phyloP scores from a whole-genome alignment of 805 yeast species.

The Henningerozyma blattae region DNA sequence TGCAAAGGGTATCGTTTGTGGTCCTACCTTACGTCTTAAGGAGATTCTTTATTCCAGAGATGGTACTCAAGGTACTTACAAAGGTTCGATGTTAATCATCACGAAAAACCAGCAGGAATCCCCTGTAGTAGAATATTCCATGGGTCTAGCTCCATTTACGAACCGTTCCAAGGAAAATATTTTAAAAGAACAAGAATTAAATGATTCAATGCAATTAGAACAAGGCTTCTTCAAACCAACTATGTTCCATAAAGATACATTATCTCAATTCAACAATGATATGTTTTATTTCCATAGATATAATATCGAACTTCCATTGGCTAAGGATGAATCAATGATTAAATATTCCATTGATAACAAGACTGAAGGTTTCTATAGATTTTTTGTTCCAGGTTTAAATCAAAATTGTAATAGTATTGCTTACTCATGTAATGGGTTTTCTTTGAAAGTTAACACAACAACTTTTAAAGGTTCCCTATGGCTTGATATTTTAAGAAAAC shows the following conservation, averaged over 20 bases:
- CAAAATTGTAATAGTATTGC: slow-evolving; percentile 75
- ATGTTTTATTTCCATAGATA: slow-evolving; percentile 58
- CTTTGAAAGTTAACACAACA: slow-evolving; percentile 55
- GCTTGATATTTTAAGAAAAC: slow-evolving; percentile 71
- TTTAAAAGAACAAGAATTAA: slow-evolving; percentile 10
- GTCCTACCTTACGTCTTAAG: slow-evolving; percentile 64
- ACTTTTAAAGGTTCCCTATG: slow-evolving; percentile 68
- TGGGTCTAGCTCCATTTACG: slow-evolving; percentile 15
- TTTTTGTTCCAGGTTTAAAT: slow-evolving; percentile 50
- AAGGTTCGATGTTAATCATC: slow-evolving; percentile 62
- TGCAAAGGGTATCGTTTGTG: slow-evolving; percentile 42
- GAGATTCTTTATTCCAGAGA: slow-evolving; percentile 41
- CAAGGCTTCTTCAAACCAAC: slow-evolving; percentile 38
- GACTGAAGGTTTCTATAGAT: slow-evolving; percentile 38
- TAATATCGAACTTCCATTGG: slow-evolving; percentile 37
- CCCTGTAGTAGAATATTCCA: slow-evolving; percentile 19
- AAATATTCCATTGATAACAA: slow-evolving; percentile 46
- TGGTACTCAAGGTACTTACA: slow-evolving; percentile 31
- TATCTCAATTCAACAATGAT: slow-evolving; percentile 15
- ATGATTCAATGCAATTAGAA: slow-evolving; percentile 2
- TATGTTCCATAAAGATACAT: slow-evolving; percentile 29
- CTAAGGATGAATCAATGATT: slow-evolving; percentile 43
- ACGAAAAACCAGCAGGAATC: slow-evolving; percentile 29
- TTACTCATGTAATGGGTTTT: slow-evolving; percentile 86
- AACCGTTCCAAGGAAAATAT: slow-evolving; percentile 13